Evolutionary conservation across 805 yeast species (phyloP), one percentile per base, ranked within the genome.

Genomic region (Candida sithepensis): DNA sequence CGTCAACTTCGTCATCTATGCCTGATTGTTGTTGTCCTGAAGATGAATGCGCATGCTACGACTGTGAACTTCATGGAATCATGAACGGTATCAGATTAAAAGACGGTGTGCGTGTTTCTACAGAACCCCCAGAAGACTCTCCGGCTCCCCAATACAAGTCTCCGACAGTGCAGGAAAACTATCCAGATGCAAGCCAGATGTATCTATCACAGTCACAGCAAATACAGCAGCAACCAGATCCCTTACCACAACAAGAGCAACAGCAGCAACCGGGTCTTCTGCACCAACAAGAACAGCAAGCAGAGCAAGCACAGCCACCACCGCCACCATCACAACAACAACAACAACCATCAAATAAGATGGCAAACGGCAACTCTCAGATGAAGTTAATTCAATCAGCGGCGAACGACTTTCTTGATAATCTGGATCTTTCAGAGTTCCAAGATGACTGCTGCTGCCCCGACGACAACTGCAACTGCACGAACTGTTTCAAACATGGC

Each of bases 1-100:
- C 12, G 1, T 39, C 54, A 5, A 41, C 46, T 3, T 21, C 50
- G 9, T 24, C 49, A 6, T 45, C 37, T 37, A 45, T 43, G 52
- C 6, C 50, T 1, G 68, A 60, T 5, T 67, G 71, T 42, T 52
- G 53, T 23, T 68, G 72, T 50, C 42, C 56, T 3, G 56, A 61
- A 4, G 65, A 64, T 20, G 64, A 61, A 28, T 67, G 72, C 46
- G 59, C 54, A 14, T 68, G 72, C 45, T 64, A 56, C 39, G 60
- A 65, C 42, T 68, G 71, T 57, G 65, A 57, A 13, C 32, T 51
- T 8, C 72, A 68, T 50, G 68, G 69, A 2, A 66, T 67, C 4
- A 53, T 53, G 1, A 50, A 62, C 38, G 71, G 71, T 9, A 44
- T 66, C 3, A 50, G 68, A 22, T 9, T 60, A 4, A 39, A 53